A percentile compares a stretch with the other conserved stretches of the same genome.
These are phyloP conservation scores for Cladophialophora chaetospira DNA, from an alignment of 2,329 filamentous ascomycete species.

Conservation along the genomic window DNA sequence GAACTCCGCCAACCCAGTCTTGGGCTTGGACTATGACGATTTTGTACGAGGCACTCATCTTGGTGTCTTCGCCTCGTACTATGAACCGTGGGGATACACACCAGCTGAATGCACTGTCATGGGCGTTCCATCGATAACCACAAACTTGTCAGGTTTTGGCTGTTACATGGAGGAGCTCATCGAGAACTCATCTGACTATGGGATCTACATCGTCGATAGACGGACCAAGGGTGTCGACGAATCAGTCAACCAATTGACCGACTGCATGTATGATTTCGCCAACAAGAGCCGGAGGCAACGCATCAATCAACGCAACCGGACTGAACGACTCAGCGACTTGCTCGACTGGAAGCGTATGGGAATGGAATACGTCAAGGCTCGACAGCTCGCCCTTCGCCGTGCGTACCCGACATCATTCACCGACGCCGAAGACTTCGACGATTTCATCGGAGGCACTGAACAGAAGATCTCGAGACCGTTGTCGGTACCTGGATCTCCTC, in stretches of 20 bases:
- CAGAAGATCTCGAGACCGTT: constrained; percentile 94
- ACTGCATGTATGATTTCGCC: constrained; percentile 92
- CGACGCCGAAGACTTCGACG: constrained; percentile 74
- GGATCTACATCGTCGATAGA: constrained; percentile 98
- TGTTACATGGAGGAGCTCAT: constrained; percentile 99
- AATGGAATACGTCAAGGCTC: constrained; percentile 97
- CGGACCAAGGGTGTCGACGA: constrained; percentile 95
- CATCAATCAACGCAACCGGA: constrained; percentile 98
- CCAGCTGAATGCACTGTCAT: constrained; percentile 93
- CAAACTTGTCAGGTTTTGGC: constrained; percentile 94
- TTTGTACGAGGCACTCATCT: constrained; percentile 96
- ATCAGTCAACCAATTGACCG: constrained; percentile 90
- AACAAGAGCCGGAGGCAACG: constrained; percentile 92
- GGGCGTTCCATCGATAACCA: constrained; percentile 98
- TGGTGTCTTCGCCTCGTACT: constrained; percentile 95
- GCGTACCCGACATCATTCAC: constrained; percentile 88
- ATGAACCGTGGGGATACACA: constrained; percentile 99
- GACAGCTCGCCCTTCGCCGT: constrained; percentile 85
- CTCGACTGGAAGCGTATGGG: constrained; percentile 99
- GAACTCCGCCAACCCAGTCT: constrained; percentile 90
- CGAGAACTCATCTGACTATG: constrained; percentile 96
- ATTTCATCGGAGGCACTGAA: constrained; percentile 89
- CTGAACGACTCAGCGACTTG: constrained; percentile 89
- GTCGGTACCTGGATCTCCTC: constrained; percentile 88
- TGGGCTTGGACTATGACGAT: constrained; percentile 96